phyloP scores from a whole-genome alignment of 2,329 filamentous ascomycete species.

The Aureobasidium subglaciale region DNA sequence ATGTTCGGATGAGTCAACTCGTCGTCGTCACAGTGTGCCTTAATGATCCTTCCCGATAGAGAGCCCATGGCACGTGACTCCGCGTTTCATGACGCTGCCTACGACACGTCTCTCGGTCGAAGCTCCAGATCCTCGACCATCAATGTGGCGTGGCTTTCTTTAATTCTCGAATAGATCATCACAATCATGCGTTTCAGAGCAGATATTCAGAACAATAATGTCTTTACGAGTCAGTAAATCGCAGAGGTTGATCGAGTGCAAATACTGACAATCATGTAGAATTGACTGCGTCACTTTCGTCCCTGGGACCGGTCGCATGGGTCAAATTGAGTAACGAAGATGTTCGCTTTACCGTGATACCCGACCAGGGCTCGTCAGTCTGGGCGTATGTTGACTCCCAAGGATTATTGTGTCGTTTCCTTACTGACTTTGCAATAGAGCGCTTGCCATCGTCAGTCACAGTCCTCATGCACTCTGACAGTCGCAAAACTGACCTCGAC shows the following conservation, averaged over 20 bases:
- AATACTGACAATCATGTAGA: slow-evolving; percentile 35
- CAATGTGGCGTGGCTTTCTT: neutral
- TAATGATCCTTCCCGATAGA: neutral
- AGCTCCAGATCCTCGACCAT: neutral
- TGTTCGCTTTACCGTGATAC: slow-evolving; percentile 90
- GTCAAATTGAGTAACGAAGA: slow-evolving; percentile 79
- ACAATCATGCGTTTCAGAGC: slow-evolving; percentile 46
- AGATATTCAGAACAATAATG: slow-evolving; percentile 44
- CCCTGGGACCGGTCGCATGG: slow-evolving; percentile 79
- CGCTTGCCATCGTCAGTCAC: slow-evolving; percentile 35
- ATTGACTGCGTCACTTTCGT: slow-evolving; percentile 55
- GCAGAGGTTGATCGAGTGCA: neutral
- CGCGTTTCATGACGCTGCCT: slow-evolving; percentile 8
- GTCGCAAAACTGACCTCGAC: slow-evolving; percentile 14
- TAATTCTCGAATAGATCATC: neutral
- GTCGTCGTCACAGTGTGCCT: too few relatives aligned
- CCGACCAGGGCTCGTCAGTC: slow-evolving; percentile 89
- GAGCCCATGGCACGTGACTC: neutral
- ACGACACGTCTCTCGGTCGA: neutral
- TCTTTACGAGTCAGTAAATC: slow-evolving; percentile 45
- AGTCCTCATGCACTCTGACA: neutral
- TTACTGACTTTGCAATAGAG: slow-evolving; percentile 24
- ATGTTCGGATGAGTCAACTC: too few relatives aligned
- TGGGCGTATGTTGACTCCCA: slow-evolving; percentile 65
- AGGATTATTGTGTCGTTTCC: neutral